phyloP scores from a whole-genome alignment of 2,329 filamentous ascomycete genomes.

The Colletotrichum echinochloae region DNA sequence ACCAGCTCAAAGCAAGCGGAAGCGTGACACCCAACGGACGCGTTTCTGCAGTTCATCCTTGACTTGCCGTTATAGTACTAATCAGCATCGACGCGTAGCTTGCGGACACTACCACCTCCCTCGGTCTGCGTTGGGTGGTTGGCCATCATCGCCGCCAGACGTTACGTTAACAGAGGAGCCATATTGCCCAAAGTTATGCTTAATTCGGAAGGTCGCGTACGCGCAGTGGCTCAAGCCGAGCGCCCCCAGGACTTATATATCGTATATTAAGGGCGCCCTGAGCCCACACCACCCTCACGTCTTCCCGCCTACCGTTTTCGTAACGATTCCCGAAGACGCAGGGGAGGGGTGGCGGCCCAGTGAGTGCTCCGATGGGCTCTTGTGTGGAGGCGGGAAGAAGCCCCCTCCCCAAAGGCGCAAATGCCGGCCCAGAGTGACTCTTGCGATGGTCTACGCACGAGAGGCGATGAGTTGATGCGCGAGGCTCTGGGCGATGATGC shows the following conservation, averaged over 20 bases:
- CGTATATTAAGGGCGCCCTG: slow-evolving; percentile 21
- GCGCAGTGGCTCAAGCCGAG: slow-evolving; percentile 20
- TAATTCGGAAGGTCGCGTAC: slow-evolving; percentile 37
- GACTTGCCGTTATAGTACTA: neutral
- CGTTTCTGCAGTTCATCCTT: neutral
- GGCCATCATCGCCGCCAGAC: slow-evolving; percentile 3
- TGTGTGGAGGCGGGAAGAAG: slow-evolving; percentile 29
- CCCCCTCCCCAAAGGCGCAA: slow-evolving; percentile 12
- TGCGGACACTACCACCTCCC: neutral
- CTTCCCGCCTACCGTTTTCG: slow-evolving; percentile 34
- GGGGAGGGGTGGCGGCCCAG: neutral
- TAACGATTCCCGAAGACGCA: slow-evolving; percentile 24
- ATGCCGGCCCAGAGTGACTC: slow-evolving; percentile 19
- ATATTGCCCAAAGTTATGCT: slow-evolving; percentile 30
- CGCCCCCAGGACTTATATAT: slow-evolving; percentile 4
- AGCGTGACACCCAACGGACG: neutral
- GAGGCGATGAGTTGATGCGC: neutral
- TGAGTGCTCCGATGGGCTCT: neutral
- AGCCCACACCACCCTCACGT: slow-evolving; percentile 23
- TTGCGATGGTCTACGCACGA: neutral
- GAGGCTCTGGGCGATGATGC: neutral
- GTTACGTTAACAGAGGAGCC: slow-evolving; percentile 21
- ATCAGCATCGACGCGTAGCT: neutral
- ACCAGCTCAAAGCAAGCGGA: neutral
- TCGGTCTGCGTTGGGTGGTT: neutral